Conservation (phyloP, 805 yeast species). For the Lipomyces orientalis region DNA sequence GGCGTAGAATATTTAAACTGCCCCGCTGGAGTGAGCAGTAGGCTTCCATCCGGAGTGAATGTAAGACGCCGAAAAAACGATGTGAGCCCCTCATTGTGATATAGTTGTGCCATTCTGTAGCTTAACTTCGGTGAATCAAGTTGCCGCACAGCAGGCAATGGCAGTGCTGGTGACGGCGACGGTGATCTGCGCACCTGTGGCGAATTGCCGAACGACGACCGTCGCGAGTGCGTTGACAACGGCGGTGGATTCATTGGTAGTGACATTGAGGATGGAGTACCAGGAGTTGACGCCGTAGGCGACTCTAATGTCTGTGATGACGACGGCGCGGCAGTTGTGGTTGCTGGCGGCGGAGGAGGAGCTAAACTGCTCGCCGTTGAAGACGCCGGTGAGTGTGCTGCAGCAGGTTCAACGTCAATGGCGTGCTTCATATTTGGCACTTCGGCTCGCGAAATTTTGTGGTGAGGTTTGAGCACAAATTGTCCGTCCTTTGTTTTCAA, state of each 20-base stretch:
- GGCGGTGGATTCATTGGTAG: conserved; percentile 47
- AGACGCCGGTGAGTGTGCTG: conserved; percentile 9
- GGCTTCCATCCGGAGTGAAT: conserved; percentile 88
- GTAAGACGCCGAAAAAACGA: conserved; percentile 86
- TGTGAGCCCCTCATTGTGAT: conserved; percentile 85
- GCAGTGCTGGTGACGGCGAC: conserved; percentile 47
- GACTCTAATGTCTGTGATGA: conserved; percentile 23
- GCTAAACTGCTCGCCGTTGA: conserved; percentile 6
- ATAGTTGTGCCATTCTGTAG: conserved; percentile 51
- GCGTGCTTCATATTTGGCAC: conserved; percentile 48
- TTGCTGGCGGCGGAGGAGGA: conserved; percentile 6
- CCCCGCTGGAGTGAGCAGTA: conserved; percentile 82
- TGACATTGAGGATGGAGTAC: conserved; percentile 34
- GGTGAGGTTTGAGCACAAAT: conserved; percentile 49
- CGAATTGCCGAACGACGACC: conserved; percentile 50
- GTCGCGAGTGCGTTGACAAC: conserved; percentile 49
- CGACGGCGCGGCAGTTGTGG: conserved; percentile 3
- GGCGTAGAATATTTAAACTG: conserved; percentile 50
- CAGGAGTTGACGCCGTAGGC: conserved; percentile 38
- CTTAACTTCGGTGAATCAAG: conserved; percentile 47
- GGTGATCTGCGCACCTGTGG: conserved; percentile 47
- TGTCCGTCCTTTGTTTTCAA: conserved; percentile 47
- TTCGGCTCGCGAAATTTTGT: conserved; percentile 63
- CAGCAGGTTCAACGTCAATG: conserved; percentile 18
- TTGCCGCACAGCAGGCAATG: conserved; percentile 56